These are phyloP conservation scores for Arachis stenosperma DNA, from an alignment of 306 rosid species.

Conservation along the genomic window DNA sequence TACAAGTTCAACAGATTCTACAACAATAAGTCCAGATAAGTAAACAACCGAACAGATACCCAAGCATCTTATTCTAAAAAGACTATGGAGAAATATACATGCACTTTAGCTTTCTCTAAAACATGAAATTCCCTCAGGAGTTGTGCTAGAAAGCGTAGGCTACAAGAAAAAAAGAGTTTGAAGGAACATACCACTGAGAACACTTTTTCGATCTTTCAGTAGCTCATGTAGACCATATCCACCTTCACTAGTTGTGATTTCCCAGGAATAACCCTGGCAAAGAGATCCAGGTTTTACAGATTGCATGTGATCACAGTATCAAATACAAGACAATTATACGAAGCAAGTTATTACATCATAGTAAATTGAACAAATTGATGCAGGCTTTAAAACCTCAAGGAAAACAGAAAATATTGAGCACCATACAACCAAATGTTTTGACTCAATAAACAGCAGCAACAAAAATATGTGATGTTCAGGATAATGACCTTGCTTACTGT, in stretches of 20 bases:
- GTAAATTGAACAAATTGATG: constrained; percentile 16
- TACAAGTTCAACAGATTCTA: not conserved
- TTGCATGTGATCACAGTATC: constrained; percentile 3
- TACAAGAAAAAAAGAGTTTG: constrained; percentile 22
- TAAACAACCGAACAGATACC: not conserved
- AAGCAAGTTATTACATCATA: constrained; percentile 13
- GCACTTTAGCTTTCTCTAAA: constrained; percentile 16
- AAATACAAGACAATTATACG: constrained; percentile 25
- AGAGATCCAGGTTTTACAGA: constrained; percentile 24
- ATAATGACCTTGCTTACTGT: constrained; percentile 82
- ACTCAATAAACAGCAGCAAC: constrained; percentile 30
- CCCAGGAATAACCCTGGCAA: constrained; percentile 87
- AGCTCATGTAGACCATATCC: constrained; percentile 77
- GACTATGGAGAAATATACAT: not conserved
- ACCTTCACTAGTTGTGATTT: constrained; percentile 81
- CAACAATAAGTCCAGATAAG: not conserved
- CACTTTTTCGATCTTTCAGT: constrained; percentile 64
- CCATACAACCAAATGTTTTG: constrained; percentile 20
- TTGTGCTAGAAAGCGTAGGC: constrained; percentile 13
- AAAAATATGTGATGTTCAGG: constrained; percentile 30
- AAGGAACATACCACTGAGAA: constrained; percentile 59
- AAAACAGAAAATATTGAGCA: constrained; percentile 11
- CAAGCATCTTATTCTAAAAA: not conserved
- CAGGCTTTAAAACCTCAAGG: constrained; percentile 2
- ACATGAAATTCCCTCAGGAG: not conserved